A percentile compares a stretch with the other conserved stretches of the same genome.
These are phyloP conservation scores for Nigrograna mackinnonii DNA, from an alignment of 2,329 filamentous ascomycete species.

Conservation along the genomic window DNA sequence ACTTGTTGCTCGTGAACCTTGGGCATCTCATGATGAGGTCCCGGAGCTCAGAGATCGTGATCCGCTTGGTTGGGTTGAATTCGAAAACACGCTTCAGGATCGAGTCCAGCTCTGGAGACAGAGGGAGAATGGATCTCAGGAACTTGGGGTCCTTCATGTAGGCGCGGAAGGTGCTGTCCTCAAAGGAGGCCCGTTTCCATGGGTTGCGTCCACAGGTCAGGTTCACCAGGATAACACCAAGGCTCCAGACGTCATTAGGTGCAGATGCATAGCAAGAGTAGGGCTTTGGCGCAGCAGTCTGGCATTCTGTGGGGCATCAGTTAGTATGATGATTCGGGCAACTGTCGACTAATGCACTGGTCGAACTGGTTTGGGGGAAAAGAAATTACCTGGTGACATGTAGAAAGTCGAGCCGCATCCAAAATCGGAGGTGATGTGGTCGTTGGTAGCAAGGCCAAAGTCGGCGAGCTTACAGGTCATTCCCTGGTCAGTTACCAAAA, in stretches of 20 bases:
- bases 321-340: conserved; percentile 21
- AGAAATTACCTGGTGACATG: conserved; percentile 90
- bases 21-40: conserved; percentile 76
- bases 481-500: conserved; percentile 86
- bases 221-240: conserved; percentile 98
- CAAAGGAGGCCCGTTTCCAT: conserved; percentile 93
- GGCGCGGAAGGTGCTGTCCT: conserved; percentile 93
- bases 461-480: conserved; percentile 94
- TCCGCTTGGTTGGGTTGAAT: conserved; percentile 79
- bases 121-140: conserved; percentile 86
- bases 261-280: conserved; percentile 83
- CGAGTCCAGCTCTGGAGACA: conserved; percentile 86
- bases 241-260: conserved; percentile 95
- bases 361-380: no score
- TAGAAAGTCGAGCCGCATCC: conserved; percentile 98
- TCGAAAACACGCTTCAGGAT: conserved; percentile 90
- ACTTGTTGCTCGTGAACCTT: conserved; percentile 65
- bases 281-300: conserved; percentile 73
- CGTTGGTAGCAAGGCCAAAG: conserved; percentile 91
- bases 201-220: conserved; percentile 97
- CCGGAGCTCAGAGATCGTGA: conserved; percentile 79
- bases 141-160: conserved; percentile 86
- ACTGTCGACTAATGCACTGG: no score
- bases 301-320: conserved; percentile 74
- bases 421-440: conserved; percentile 86